Base-by-base conservation (phyloP, 495 filamentous ascomycete genomes). In the Aspergillus hancockii region DNA sequence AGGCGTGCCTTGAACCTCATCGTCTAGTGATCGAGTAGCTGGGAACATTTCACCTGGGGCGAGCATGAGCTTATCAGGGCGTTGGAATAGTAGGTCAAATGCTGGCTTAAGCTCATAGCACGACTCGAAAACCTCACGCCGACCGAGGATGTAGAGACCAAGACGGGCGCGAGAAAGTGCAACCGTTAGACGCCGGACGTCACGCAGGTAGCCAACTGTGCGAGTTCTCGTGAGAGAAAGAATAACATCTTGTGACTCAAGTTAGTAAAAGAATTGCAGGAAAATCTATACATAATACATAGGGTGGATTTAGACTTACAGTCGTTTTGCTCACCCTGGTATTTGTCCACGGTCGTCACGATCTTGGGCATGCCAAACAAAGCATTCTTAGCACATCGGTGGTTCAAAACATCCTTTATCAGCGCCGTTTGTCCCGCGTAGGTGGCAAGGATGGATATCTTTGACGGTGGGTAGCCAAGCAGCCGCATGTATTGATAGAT, bases 251-350 rank as follows among this genome's bases (percentile, higher is more conserved):
- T 64, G 12, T 28, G 36, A 4, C 28, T 4, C 41, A 60, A 70
- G 64, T 74, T 60, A 69, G 64, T 57, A 63, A 47, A 22, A 10
- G 43, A 4, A 23, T 53, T 14, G 16, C 32, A 18, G 16, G 18
- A 10, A 57, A 54, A 52, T 52, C 57, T 41, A 8, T 41, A 21
- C 13, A 46, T 1, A 56, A 9, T 4, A 34, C 52, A 38, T 19
- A 30, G 28, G 52, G 16, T 22, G 31, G 31, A 36, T 23, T 46
- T 36, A 56, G 65, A 83, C 90, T 84, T 77, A 95, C 92, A 98
- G 67, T 97, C 94, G 74, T 98, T 99, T 76, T 99, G 94, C 80
- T 98, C 95, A 63, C 94, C 94, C 78, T 99, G 94, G 65, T 97
- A 99, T 71, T 95, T 96, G 74, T 99, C 94, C 55, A 99, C 95